Base-by-base conservation (phyloP, 2,329 filamentous ascomycete genomes). In the Aspergillus eucalypticola region DNA sequence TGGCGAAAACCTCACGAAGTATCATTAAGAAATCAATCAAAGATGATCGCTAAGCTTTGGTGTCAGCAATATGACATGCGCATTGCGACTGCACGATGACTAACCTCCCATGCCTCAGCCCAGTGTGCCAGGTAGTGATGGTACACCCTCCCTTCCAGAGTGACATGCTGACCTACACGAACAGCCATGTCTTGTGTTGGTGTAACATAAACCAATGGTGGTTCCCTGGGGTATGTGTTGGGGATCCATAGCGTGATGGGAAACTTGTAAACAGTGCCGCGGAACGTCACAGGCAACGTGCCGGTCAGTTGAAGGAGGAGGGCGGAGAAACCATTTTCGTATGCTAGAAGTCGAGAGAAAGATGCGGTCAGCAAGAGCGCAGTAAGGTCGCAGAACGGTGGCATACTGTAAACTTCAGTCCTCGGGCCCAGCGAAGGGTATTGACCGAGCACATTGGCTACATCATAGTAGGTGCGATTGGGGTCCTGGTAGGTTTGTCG, bases 121-220 rank as follows among this genome's bases (percentile, higher is more conserved):
- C 95, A 99, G 63, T 92, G 88, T 32, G 92, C 91, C 50, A 99
- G 81, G 75, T 98, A 99, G 39, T 95, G 95, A 74, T 99, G 95
- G 74, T 98, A 99, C 64, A 98, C 86, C 73, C 91, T 89, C 25
- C 95, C 95, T 71, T 98, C 94, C 5, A 91, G 88, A 71, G 95
- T 92, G 61, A 99, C 92, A 80, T 99, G 92, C 73, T 99, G 95
- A 0, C 95, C 95, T 0, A 93, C 92, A 19, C 94, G 86, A 44
- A 99, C 89, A 66, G 90, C 79, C 92, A 99, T 98, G 64, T 88
- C 90, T 66, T 91, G 89, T 5, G 90, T 91, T 2, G 95, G 93
- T 6, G 88, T 93, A 44, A 98, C 91, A 75, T 96, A 98, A 60
- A 90, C 86, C 50, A 98, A 84, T 1, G 95, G 95, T 0, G 92